phyloP scores from a whole-genome alignment of 1,284 basidiomycete genomes.

The Tilletia caries region DNA sequence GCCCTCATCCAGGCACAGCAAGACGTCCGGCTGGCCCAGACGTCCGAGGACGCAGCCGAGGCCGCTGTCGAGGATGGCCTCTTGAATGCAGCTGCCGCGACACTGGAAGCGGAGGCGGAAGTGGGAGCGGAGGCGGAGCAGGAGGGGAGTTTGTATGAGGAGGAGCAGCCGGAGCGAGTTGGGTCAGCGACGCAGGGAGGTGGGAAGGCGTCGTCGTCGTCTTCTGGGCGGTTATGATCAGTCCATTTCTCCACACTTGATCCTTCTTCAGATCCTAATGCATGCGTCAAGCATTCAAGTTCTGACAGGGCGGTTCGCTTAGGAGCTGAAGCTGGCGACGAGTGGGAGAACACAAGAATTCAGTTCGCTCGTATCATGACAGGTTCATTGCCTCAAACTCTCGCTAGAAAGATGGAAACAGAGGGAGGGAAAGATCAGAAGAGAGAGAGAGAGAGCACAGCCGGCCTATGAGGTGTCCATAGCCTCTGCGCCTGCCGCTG shows the following conservation, averaged over 20 bases:
- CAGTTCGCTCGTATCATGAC: too few species aligned
- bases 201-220: background rate
- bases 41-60: background rate
- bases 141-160: conserved; percentile 6
- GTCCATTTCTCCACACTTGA: too few species aligned
- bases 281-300: too few species aligned
- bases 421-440: too few species aligned
- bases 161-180: too few species aligned
- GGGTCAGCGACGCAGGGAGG: background rate
- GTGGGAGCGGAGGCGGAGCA: background rate
- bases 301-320: too few species aligned
- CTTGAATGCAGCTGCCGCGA: background rate
- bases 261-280: too few species aligned
- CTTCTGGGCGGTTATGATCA: background rate
- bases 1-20: conserved; percentile 69
- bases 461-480: conserved; percentile 39
- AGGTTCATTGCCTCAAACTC: too few species aligned
- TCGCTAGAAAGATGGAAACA: too few species aligned
- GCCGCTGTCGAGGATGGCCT: background rate
- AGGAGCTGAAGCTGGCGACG: too few species aligned
- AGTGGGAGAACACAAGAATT: too few species aligned
- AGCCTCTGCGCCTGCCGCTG: conserved; percentile 24
- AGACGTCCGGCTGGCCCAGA: conserved; percentile 34
- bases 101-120: background rate
- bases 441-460: too few species aligned